A percentile compares a stretch with the other conserved stretches of the same genome.
phyloP scores from a whole-genome alignment of 83 land plant genomes.

The Larix sibirica region DNA sequence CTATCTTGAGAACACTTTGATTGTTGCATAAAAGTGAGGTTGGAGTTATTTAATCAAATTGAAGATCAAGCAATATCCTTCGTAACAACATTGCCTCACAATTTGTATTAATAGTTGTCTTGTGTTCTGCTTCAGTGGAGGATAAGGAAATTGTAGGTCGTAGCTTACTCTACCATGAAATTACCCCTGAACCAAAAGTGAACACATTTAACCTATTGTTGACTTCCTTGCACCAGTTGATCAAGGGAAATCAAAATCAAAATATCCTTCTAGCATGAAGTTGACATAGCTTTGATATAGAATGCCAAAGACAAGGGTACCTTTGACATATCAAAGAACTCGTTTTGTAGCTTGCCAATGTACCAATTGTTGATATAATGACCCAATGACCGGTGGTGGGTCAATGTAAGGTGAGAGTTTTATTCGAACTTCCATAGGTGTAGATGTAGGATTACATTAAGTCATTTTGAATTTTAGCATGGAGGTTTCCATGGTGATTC shows the following conservation, averaged over 20 bases:
- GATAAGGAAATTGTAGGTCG: not conserved
- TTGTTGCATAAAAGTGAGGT: not conserved
- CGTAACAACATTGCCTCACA: not conserved
- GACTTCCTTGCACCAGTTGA: not conserved
- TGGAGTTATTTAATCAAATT: not conserved
- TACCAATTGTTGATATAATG: not conserved
- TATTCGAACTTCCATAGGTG: not conserved
- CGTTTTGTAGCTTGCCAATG: not conserved
- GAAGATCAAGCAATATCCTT: not conserved
- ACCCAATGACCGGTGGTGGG: not conserved
- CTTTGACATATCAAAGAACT: not conserved
- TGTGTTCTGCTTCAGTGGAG: not conserved
- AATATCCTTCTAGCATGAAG: not conserved
- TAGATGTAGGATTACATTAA: not conserved
- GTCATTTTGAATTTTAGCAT: not conserved
- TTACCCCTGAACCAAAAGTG: not conserved
- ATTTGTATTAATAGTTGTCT: not conserved
- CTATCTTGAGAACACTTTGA: not conserved
- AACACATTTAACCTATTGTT: not conserved
- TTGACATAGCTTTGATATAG: not conserved
- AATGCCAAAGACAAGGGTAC: not conserved
- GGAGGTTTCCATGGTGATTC: not conserved
- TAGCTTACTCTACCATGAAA: not conserved
- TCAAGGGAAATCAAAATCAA: not conserved
- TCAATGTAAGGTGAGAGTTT: not conserved